Conservation (phyloP, 345 rosid genomes). For the Passiflora organensis region DNA sequence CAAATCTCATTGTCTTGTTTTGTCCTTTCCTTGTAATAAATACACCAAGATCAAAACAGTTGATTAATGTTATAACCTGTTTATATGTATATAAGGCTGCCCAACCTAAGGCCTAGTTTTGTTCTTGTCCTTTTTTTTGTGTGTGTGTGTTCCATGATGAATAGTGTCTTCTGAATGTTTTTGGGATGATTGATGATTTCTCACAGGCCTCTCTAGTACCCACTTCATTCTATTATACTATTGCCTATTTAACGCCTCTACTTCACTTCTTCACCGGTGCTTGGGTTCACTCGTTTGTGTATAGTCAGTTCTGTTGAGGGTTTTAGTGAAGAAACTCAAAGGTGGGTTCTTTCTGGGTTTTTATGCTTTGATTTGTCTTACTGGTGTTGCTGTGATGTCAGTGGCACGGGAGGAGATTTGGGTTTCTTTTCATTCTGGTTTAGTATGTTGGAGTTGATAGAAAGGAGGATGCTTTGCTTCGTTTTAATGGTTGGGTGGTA, state of each 20-base stretch:
- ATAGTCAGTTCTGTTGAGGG: too few relatives aligned
- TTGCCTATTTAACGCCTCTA: slow-evolving; percentile 6
- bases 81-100: too few relatives aligned
- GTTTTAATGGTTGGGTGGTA: neutral
- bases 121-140: too few relatives aligned
- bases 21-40: slow-evolving; percentile 2
- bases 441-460: neutral
- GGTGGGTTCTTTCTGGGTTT: neutral
- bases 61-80: too few relatives aligned
- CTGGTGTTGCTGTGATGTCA: too few relatives aligned
- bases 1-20: slow-evolving; percentile 1
- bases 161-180: too few relatives aligned
- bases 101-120: too few relatives aligned
- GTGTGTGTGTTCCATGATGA: too few relatives aligned
- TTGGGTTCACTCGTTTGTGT: too few relatives aligned
- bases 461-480: neutral
- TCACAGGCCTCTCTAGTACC: neutral
- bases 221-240: neutral
- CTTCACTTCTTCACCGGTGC: neutral
- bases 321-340: neutral
- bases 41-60: neutral
- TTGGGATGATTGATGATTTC: too few relatives aligned
- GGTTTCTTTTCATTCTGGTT: neutral
- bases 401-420: too few relatives aligned
- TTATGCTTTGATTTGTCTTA: neutral